Evolutionary conservation across 208 protist genomes (phyloP).

Genomic region (Acanthamoeba lenticulata): DNA sequence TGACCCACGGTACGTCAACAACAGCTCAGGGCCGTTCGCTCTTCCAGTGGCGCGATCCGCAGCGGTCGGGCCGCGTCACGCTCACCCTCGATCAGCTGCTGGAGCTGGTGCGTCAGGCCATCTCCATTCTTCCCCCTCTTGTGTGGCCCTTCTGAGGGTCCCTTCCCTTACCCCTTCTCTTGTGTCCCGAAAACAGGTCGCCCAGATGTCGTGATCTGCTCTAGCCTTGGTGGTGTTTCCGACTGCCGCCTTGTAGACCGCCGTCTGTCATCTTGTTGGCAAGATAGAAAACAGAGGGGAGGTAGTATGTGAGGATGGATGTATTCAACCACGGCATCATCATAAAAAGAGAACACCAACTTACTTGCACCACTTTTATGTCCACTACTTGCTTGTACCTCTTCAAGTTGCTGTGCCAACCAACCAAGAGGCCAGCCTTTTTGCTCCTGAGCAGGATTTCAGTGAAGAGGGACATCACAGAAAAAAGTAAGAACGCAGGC

Average conservation of each 20-base stretch:
- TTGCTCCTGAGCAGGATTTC: neutral
- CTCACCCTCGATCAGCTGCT: slow-evolving; percentile 63
- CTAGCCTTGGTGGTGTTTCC: no score
- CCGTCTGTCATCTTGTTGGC: no score
- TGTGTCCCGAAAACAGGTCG: neutral
- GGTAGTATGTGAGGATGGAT: no score
- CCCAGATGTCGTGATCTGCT: slow-evolving; percentile 8
- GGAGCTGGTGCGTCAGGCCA: neutral
- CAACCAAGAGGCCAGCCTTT: no score
- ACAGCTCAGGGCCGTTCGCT: slow-evolving; percentile 60
- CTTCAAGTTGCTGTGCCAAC: no score
- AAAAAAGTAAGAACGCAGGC: neutral
- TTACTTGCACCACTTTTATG: no score
- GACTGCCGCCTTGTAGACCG: no score
- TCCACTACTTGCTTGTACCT: no score
- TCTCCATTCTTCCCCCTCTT: neutral
- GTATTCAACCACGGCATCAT: no score
- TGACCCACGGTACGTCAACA: neutral
- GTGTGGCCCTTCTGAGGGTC: neutral
- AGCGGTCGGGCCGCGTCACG: slow-evolving; percentile 71
- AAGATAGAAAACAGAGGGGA: no score
- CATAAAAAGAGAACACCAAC: no score
- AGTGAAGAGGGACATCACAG: neutral
- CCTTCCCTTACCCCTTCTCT: neutral
- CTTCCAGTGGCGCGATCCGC: slow-evolving; percentile 75